Base-by-base conservation (phyloP, 1,139 yeast species). In the Cylindricascospora bacillispora region DNA sequence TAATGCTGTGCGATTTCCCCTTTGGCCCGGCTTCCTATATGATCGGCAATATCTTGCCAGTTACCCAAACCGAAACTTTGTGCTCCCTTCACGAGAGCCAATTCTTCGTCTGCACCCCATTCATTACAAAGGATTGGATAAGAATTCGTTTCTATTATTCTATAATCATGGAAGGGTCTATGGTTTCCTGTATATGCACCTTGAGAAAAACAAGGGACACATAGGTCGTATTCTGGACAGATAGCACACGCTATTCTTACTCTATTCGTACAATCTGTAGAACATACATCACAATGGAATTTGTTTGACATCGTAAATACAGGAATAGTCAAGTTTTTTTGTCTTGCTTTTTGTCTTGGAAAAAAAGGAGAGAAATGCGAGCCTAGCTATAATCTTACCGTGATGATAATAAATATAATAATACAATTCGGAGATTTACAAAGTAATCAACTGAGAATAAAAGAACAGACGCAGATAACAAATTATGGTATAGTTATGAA, bases 81-180 rank as follows among this genome's bases (percentile, higher is more conserved):
- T 31, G 93, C 78, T 5, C 97, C 98, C 53, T 85, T 94, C 13
- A 92, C 70, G 37, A 89, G 62, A 28, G 83, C 61, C 37, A 86
- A 53, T 54, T 89, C 99, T 54, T 89, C 99, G 56, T 89, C 98
- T 1, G 98, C 98, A 19, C 98, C 98, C 99, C 99, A 89, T 29
- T 79, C 89, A 34, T 69, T 70, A 32, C 74, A 81, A 44, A 89
- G 78, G 14, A 92, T 81, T 0, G 99, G 98, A 49, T 83, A 89
- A 4, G 94, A 81, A 49, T 86, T 89, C 45, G 92, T 95, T 54
- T 89, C 98, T 25, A 89, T 78, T 15, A 89, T 81, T 48, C 75
- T 70, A 55, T 89, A 89, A 52, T 82, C 93, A 53, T 89, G 99
- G 70, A 76, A 82, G 16, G 98, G 97, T 55, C 83, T 75, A 58